Conservation (phyloP, 495 filamentous ascomycete genomes). For the Lichenothelia convexa region DNA sequence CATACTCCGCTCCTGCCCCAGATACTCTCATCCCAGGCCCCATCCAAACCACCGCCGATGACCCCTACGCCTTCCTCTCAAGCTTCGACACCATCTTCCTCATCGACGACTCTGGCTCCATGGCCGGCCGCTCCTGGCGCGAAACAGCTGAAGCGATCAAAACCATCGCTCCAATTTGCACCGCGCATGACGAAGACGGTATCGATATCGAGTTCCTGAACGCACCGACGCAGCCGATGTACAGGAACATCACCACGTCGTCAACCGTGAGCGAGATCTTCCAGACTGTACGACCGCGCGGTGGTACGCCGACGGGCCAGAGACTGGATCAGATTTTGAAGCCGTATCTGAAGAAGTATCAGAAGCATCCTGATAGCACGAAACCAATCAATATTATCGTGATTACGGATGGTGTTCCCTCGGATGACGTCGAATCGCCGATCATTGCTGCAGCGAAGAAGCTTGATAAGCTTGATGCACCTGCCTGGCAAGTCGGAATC, state of each 20-base stretch:
- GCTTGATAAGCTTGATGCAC: constrained; percentile 53
- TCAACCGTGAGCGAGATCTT: constrained; percentile 48
- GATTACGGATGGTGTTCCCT: constrained; percentile 77
- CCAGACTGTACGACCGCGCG: constrained; percentile 37
- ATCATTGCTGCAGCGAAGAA: constrained; percentile 48
- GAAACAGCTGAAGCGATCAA: constrained; percentile 57
- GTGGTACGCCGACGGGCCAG: constrained; percentile 57
- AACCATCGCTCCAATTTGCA: constrained; percentile 71
- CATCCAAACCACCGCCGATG: constrained; percentile 25
- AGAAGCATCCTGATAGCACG: constrained; percentile 26
- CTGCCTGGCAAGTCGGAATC: constrained; percentile 75
- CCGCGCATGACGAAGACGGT: constrained; percentile 66
- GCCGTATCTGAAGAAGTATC: constrained; percentile 40
- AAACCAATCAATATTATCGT: constrained; percentile 89
- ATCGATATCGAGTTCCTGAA: constrained; percentile 94
- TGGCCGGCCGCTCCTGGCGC: constrained; percentile 61
- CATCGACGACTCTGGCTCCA: constrained; percentile 82
- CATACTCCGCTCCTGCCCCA: constrained; percentile 25
- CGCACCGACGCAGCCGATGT: constrained; percentile 25
- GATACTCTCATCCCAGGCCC: constrained; percentile 7
- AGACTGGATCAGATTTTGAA: constrained; percentile 55
- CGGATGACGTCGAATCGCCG: constrained; percentile 59
- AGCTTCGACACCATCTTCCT: constrained; percentile 85
- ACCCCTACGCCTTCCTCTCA: constrained; percentile 64
- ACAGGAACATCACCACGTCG: constrained; percentile 37